Evolutionary conservation across 345 rosid genomes (phyloP).

Genomic region (Dipteronia dyeriana): DNA sequence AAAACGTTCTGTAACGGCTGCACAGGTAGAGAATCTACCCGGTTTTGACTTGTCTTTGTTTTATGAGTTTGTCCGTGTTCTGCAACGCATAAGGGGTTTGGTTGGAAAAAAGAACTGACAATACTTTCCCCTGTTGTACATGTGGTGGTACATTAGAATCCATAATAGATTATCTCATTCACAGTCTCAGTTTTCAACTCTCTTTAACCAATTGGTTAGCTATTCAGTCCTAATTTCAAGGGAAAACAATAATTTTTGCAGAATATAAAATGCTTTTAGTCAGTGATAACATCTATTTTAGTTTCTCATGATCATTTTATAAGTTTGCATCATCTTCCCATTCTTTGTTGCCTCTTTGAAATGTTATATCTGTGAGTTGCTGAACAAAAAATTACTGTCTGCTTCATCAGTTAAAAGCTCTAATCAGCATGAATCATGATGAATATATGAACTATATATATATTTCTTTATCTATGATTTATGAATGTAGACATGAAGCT

Average conservation of each 20-base stretch:
- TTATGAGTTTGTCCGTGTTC: conserved; percentile 71
- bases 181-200: not conserved
- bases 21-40: conserved; percentile 16
- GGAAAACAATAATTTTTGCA: too few species aligned
- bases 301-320: not conserved
- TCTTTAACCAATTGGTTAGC: not conserved
- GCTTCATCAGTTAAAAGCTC: not conserved
- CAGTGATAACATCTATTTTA: not conserved
- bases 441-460: too few species aligned
- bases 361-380: not conserved
- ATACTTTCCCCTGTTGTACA: not conserved
- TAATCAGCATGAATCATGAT: too few species aligned
- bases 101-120: conserved; percentile 38
- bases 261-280: not conserved
- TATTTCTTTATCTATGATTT: not conserved
- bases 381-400: not conserved
- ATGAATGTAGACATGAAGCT: not conserved
- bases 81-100: conserved; percentile 59
- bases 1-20: conserved; percentile 24
- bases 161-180: not conserved
- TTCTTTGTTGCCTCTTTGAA: not conserved
- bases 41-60: conserved; percentile 64
- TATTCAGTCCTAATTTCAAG: not conserved
- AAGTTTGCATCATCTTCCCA: not conserved
- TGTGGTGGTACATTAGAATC: conserved; percentile 11